Conservation (phyloP, 108 stramenopile species). For the Schizochytrium sp. region DNA sequence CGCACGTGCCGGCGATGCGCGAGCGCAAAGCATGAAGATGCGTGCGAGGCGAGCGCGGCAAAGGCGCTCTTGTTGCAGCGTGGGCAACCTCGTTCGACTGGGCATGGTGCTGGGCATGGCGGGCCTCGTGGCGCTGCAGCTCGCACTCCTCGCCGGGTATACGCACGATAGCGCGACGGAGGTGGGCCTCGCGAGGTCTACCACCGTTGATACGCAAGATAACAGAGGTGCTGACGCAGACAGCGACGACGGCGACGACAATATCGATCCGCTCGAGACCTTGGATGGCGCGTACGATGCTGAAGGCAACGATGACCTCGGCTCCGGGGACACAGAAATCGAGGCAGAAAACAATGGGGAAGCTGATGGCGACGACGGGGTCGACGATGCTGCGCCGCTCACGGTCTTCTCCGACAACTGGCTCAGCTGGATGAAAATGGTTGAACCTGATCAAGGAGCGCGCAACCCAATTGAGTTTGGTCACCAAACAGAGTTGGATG, state of each 20-base stretch:
- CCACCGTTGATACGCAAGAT: background rate
- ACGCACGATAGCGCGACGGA: background rate
- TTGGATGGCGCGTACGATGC: background rate
- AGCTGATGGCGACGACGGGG: background rate
- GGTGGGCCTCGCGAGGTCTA: background rate
- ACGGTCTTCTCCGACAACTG: background rate
- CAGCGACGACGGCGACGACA: background rate
- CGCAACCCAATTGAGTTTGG: background rate
- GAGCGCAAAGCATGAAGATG: too few relatives aligned
- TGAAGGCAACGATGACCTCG: background rate
- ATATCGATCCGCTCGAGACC: background rate
- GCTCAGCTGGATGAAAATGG: background rate
- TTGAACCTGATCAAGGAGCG: background rate
- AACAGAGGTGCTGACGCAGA: background rate
- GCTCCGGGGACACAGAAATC: background rate
- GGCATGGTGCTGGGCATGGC: too few relatives aligned
- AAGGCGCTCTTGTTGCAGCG: too few relatives aligned
- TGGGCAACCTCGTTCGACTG: too few relatives aligned
- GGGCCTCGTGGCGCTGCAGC: background rate
- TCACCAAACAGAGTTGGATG: background rate
- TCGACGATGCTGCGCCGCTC: background rate
- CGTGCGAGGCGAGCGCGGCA: too few relatives aligned
- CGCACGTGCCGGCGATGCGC: too few relatives aligned
- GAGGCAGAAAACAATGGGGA: too few relatives aligned
- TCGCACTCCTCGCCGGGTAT: background rate